Base-by-base conservation (phyloP, 2,329 filamentous ascomycete genomes). In the Ascocoryne sarcoides region DNA sequence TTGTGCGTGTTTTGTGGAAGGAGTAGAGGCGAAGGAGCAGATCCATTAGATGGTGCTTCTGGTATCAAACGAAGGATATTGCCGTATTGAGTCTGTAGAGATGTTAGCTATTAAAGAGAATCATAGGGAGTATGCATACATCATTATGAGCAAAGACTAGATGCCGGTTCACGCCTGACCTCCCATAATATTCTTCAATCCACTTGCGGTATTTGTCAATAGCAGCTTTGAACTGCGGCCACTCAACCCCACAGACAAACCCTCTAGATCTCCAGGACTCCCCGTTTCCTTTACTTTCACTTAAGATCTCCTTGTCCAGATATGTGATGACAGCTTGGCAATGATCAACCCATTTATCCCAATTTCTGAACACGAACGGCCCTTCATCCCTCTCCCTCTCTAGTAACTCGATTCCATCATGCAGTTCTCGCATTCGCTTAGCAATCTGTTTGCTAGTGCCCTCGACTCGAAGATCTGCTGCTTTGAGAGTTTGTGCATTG, bases 101-200 rank as follows among this genome's bases (percentile, higher is more conserved):
- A 21, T 14, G 21, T 52, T 38, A 48, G 43, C 33, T 18, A 15
- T 33, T 20, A 16, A 10, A 33, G 8, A 32, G 15, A 18, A 18
- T n/a, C n/a, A n/a, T n/a, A n/a, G n/a, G n/a, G n/a, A n/a, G n/a
- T n/a, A 30, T 15, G 21, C 82, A 67, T 64, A 93, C 88, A 71
- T 98, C 92, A 56, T 95, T 95, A 61, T 98, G 92, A n/a, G 88
- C 86, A 69, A 98, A 98, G 0, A 95, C 79, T 9, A 98, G 73
- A 40, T 77, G 73, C 34, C 84, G 74, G 38, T 82, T 82, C 41
- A 96, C 70, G 36, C 73, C 75, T 23, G 75, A 65, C 4, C 68
- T 58, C 1, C 79, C 83, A 60, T 89, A 92, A 53, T 77, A 74
- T 29, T 74, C 70, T 38, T 81, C 66, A n/a, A 96, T 65, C 69